Percentiles rank a stretch among this genome's conserved stretches.
These are phyloP conservation scores for Micractinium sp. DNA, from an alignment of 139 green algal genomes.

Conservation along the genomic window DNA sequence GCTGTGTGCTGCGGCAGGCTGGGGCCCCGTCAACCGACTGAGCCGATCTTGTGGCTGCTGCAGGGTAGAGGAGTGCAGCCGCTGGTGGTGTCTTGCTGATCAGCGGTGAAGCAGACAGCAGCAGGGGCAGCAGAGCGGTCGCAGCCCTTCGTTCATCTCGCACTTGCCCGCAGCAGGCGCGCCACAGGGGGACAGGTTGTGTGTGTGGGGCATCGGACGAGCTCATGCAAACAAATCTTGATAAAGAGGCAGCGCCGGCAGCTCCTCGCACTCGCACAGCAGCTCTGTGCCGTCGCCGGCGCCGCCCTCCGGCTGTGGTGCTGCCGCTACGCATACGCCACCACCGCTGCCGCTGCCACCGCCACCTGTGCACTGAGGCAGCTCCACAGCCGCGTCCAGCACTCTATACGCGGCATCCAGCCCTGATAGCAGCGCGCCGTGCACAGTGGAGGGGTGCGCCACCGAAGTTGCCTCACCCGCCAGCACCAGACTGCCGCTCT, in stretches of 20 bases:
- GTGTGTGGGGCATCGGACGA: no score
- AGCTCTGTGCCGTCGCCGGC: neutral
- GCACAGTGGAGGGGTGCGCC: constrained; percentile 18
- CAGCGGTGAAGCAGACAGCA: neutral
- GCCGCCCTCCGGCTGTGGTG: neutral
- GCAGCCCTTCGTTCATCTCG: no score
- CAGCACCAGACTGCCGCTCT: constrained; percentile 33
- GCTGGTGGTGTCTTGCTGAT: neutral
- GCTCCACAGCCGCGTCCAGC: neutral
- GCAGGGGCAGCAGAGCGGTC: no score
- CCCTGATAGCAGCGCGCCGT: constrained; percentile 35
- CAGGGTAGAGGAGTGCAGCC: no score
- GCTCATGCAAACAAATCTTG: neutral
- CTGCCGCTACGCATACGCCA: constrained; percentile 4
- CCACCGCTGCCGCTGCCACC: neutral
- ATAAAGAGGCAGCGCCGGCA: neutral
- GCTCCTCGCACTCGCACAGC: neutral
- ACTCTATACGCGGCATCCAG: neutral
- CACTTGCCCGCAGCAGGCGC: neutral
- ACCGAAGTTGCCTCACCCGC: constrained; percentile 24
- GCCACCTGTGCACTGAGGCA: constrained; percentile 17
- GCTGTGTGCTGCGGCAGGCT: neutral
- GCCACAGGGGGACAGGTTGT: neutral
- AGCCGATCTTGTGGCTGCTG: neutral
- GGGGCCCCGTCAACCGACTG: neutral